phyloP scores from a whole-genome alignment of 495 filamentous ascomycete species.

The Xylaria acuta region DNA sequence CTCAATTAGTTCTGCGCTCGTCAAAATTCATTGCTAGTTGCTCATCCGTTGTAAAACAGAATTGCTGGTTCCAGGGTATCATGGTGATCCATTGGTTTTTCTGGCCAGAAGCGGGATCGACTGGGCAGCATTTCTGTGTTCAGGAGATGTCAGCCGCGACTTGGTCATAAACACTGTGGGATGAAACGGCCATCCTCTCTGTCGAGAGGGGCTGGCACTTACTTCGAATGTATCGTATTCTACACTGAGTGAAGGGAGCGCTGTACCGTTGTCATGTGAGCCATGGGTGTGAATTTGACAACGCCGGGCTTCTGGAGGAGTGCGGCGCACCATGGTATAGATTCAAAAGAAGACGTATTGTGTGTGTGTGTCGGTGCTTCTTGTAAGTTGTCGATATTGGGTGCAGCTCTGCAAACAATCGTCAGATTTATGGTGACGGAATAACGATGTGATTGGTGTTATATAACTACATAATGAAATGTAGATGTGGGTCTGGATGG shows the following conservation, averaged over 20 bases:
- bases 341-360: constrained; percentile 11
- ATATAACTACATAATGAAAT: background rate
- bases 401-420: background rate
- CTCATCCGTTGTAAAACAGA: background rate
- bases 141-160: background rate
- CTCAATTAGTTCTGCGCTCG: no score
- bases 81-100: background rate
- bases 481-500: background rate
- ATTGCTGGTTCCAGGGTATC: background rate
- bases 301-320: constrained; percentile 5
- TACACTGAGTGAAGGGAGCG: no score
- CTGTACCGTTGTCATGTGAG: no score
- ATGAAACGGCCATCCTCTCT: no score
- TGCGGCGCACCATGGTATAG: constrained; percentile 10
- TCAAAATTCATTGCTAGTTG: background rate
- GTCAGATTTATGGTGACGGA: background rate
- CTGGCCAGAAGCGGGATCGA: background rate
- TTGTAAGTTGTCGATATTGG: background rate
- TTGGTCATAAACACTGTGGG: no score
- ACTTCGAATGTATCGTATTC: no score
- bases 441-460: background rate
- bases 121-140: background rate
- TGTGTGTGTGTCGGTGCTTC: background rate
- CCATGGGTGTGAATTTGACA: constrained; percentile 1
- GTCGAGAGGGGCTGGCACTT: no score